Percentiles rank a stretch among this genome's conserved stretches.
These are phyloP conservation scores for Irineochytrium annulatum DNA, from an alignment of 192 early-diverging fungal species.

Conservation along the genomic window DNA sequence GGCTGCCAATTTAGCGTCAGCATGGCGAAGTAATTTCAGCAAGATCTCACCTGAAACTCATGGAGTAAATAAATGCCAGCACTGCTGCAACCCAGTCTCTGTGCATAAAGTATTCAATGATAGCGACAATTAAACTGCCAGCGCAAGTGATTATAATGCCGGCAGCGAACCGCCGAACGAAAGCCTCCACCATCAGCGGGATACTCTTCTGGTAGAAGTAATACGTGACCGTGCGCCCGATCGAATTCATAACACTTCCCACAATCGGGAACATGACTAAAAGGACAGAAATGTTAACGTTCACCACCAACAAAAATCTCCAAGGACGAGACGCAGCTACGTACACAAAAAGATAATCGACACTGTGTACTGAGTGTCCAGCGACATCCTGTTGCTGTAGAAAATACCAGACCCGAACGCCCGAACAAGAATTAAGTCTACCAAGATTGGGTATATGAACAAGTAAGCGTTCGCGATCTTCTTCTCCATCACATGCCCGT, in stretches of 20 bases:
- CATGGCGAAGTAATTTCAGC: constrained; percentile 9
- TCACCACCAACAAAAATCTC: background rate
- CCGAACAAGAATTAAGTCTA: constrained; percentile 33
- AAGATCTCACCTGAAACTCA: constrained; percentile 18
- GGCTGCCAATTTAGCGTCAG: constrained; percentile 14
- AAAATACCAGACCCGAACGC: constrained; percentile 35
- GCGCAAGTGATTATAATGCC: constrained; percentile 21
- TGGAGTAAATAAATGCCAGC: constrained; percentile 13
- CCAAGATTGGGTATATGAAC: constrained; percentile 42
- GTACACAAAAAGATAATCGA: constrained; percentile 15
- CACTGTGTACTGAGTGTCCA: constrained; percentile 6
- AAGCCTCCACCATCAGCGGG: constrained; percentile 33
- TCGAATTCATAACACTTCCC: constrained; percentile 36
- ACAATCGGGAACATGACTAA: constrained; percentile 38
- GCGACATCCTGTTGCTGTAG: constrained; percentile 18
- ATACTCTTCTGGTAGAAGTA: constrained; percentile 45
- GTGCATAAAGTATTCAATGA: constrained; percentile 6
- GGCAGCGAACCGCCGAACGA: constrained; percentile 31
- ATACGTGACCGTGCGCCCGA: constrained; percentile 36
- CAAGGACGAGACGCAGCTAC: constrained; percentile 2
- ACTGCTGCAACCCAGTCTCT: background rate
- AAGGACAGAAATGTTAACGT: constrained; percentile 4
- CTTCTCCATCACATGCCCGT: constrained; percentile 6
- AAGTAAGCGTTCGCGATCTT: constrained; percentile 37
- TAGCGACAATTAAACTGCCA: constrained; percentile 14